phyloP scores from a whole-genome alignment of 106 monocot species.

The Platanthera guangdongensis region DNA sequence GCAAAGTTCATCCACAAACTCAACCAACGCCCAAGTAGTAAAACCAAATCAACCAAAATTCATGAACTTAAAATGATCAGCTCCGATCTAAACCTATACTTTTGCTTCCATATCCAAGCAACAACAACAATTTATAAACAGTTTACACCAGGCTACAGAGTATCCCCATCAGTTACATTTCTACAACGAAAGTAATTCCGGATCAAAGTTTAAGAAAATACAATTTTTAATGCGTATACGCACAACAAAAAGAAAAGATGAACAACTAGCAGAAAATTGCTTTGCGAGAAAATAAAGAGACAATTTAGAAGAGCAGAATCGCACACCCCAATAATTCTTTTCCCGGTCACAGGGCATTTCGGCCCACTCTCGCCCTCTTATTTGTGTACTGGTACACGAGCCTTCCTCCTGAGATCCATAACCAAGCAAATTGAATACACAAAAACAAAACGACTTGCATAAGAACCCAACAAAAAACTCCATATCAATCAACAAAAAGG shows the following conservation, averaged over 20 bases:
- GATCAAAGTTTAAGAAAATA: background rate
- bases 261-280: background rate
- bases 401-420: slow-evolving; percentile 44
- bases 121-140: background rate
- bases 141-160: background rate
- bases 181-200: background rate
- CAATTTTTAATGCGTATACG: too few species aligned
- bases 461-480: background rate
- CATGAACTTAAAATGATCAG: background rate
- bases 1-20: background rate
- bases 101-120: background rate
- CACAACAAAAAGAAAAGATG: background rate
- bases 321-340: slow-evolving; percentile 69
- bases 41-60: background rate
- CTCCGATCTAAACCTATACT: background rate
- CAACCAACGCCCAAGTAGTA: too few species aligned
- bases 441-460: background rate
- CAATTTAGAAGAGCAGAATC: background rate
- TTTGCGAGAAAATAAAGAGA: background rate
- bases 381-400: slow-evolving; percentile 57
- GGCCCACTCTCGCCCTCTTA: slow-evolving; percentile 73
- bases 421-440: background rate
- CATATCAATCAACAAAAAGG: background rate
- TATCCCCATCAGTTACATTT: background rate
- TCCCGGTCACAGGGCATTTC: slow-evolving; percentile 67